Base-by-base conservation (phyloP, 331 rosid genomes). In the Pyrus hybrid region DNA sequence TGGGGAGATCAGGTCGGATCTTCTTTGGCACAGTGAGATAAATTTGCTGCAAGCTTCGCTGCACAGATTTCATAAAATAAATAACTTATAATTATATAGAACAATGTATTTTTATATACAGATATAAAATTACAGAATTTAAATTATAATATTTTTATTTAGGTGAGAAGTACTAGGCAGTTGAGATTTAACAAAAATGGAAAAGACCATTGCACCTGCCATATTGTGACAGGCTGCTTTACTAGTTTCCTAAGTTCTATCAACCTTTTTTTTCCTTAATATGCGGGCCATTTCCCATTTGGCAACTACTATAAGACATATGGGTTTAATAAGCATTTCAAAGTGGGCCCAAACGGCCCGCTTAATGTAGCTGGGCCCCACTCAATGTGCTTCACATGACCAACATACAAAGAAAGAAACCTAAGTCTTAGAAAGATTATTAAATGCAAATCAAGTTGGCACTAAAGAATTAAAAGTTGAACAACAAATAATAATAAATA, bases 21-120 rank as follows among this genome's bases (percentile, higher is more conserved):
- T 90, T 73, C 96, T 89, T 73, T 87, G 88, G 74, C 81, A 85
- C 70, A 92, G 57, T 69, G 92, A 83, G 45, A 73, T 32, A 61
- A 86, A 95, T 72, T 87, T 85, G 53, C 84, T 47, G 78, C 99
- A 92, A 7, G 91, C 97, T 74, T 92, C 97, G 69, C 99, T 95
- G 92, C 87, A 65, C 76, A 80, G 57, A 75, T 63, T 7, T 51
- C 16, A 13, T 13, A 22, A 58, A 57, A 56, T 23, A 25, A 28
- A 22, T 37, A 26, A 26, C 28, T 26, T 26, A 26, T 26, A 26
- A 61, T 20, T 73, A 16, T 14, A 20, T 37, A 37, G 13, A 37
- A 37, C 3, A 37, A 37, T 10, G 45, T 37, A 51, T 69, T 8
- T 7, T 16, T 30, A 41, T 29, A 10, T 20, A 62, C 18, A 26